Percentiles rank a stretch among this genome's conserved stretches.
phyloP scores from a whole-genome alignment of 2,329 filamentous ascomycete species.

The Fusarium oligoseptatum region DNA sequence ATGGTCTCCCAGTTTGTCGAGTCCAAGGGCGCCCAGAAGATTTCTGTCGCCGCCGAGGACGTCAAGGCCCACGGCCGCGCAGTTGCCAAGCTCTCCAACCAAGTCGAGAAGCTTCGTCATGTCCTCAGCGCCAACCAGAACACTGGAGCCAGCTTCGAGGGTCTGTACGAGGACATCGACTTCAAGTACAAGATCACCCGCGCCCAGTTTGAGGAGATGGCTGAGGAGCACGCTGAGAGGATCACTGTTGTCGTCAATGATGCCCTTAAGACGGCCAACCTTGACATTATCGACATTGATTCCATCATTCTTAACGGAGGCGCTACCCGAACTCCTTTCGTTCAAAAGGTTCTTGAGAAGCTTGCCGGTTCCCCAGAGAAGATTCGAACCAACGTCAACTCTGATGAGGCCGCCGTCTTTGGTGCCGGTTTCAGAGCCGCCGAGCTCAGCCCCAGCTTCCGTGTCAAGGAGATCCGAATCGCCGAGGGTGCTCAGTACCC shows the following conservation, averaged over 20 bases:
- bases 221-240: slow-evolving; percentile 75
- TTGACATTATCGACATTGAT: slow-evolving; percentile 82
- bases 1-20: slow-evolving; percentile 86
- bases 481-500: slow-evolving; percentile 82
- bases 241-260: slow-evolving; percentile 78
- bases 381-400: slow-evolving; percentile 93
- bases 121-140: slow-evolving; percentile 94
- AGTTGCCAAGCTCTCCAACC: slow-evolving; percentile 91
- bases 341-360: slow-evolving; percentile 88
- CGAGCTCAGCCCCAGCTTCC: slow-evolving; percentile 92
- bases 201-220: slow-evolving; percentile 83
- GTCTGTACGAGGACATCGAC: slow-evolving; percentile 90
- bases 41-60: slow-evolving; percentile 70
- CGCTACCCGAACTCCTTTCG: slow-evolving; percentile 90
- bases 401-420: slow-evolving; percentile 96
- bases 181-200: slow-evolving; percentile 92
- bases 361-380: slow-evolving; percentile 80
- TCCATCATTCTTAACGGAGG: slow-evolving; percentile 96
- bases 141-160: slow-evolving; percentile 85
- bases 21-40: slow-evolving; percentile 75
- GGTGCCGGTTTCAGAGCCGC: slow-evolving; percentile 96
- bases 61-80: slow-evolving; percentile 84
- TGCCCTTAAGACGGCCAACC: slow-evolving; percentile 79
- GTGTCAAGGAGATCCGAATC: slow-evolving; percentile 94
- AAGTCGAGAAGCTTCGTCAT: slow-evolving; percentile 88